Evolutionary conservation across 140 eudicot species (phyloP), one percentile per base, ranked within the genome.

Genomic region (Anethum foeniculum): DNA sequence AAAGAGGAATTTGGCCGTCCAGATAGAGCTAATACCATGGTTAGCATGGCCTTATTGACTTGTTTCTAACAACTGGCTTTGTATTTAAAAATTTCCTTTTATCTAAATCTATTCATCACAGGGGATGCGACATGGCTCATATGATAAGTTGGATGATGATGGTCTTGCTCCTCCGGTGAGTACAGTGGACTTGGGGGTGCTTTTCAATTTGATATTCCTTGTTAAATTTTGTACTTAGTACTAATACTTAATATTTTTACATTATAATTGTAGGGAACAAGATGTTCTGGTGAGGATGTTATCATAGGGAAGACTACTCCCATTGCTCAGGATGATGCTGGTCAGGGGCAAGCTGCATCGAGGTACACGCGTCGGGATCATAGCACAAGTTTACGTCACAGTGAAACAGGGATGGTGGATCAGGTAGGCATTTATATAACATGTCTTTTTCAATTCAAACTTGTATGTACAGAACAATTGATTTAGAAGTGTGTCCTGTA

Each of bases 81-180:
- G 11, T 69, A 6, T 69, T 46, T 15, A 25, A 18, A 43, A n/a
- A 7, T 1, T 25, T 51, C 21, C 67, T 1, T 15, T 30, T 62
- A 62, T 75, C 47, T 85, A 46, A 68, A 38, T 30, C 75, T 23
- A 27, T 65, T 44, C 73, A 43, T 81, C 68, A 47, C 84, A 90
- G 94, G 98, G 98, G 32, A 94, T 94, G 98, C 86, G 97, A n/a
- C 98, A 94, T 83, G 98, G 98, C 6, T 94, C 98, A 23, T 92
- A 94, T 68, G 98, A 94, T 83, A 94, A 94, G 67, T 81, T 94
- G 82, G 98, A 94, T 76, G 98, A 94, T 46, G 98, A 94, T 77
- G 98, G 98, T 76, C 96, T 94, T 71, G 98, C 98, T 56, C 97
- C 98, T 84, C 97, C 98, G 15, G 94, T 90, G 51, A 88, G 94